A percentile compares a stretch with the other conserved stretches of the same genome.
Evolutionary conservation across 805 yeast species (phyloP).

Genomic region (Candida andamanensis): DNA sequence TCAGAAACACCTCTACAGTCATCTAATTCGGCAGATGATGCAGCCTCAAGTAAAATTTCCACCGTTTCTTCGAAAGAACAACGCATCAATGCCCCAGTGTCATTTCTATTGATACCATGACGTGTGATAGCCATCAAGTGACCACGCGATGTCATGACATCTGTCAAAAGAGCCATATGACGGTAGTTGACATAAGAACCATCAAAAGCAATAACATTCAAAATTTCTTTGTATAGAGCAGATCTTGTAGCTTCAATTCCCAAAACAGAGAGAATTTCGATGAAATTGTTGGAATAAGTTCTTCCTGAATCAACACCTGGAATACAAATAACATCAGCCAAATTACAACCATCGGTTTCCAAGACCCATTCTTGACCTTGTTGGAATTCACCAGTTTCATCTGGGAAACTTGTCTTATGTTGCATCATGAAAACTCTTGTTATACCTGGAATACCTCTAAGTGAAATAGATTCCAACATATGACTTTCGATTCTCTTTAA

Average conservation of each 20-base stretch:
- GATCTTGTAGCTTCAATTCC: constrained; percentile 99
- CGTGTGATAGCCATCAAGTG: constrained; percentile 98
- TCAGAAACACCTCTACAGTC: constrained; percentile 99
- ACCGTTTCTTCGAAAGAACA: constrained; percentile 99
- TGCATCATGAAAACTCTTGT: constrained; percentile 88
- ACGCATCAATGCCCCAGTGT: constrained; percentile 98
- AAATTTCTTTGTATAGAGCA: constrained; percentile 88
- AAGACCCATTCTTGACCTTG: constrained; percentile 96
- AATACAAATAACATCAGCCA: constrained; percentile 90
- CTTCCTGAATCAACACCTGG: constrained; percentile 91
- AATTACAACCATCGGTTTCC: constrained; percentile 97
- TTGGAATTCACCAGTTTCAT: constrained; percentile 77
- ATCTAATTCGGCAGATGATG: constrained; percentile 95
- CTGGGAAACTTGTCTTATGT: constrained; percentile 67
- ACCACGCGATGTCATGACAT: constrained; percentile 98
- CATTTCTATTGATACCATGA: constrained; percentile 98
- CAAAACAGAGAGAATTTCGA: constrained; percentile 87
- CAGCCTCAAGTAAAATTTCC: constrained; percentile 95
- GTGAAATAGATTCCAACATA: constrained; percentile 90
- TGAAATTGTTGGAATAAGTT: constrained; percentile 94
- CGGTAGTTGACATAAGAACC: constrained; percentile 99
- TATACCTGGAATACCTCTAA: constrained; percentile 94
- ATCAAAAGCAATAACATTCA: constrained; percentile 97
- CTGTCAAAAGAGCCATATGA: constrained; percentile 96
- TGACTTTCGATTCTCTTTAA: constrained; percentile 91